phyloP scores from a whole-genome alignment of 352 stramenopile species.

The Pythium dissimile region DNA sequence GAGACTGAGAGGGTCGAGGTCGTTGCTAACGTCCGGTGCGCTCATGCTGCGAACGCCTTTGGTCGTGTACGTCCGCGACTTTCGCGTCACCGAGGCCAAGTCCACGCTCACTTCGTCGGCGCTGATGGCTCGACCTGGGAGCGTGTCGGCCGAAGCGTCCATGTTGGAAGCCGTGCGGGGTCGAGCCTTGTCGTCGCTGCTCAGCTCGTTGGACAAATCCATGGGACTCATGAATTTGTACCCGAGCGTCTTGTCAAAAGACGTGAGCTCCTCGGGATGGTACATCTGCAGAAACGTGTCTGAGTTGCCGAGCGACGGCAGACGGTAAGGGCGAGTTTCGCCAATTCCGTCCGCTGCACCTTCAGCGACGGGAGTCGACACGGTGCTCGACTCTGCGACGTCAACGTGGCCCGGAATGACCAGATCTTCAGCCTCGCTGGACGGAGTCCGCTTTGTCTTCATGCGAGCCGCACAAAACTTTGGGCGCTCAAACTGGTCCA shows the following conservation, averaged over 20 bases:
- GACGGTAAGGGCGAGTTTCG: neutral
- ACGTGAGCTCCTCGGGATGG: constrained; percentile 80
- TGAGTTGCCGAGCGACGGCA: constrained; percentile 36
- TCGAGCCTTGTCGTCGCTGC: constrained; percentile 42
- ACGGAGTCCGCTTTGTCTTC: neutral
- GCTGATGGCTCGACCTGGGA: constrained; percentile 18
- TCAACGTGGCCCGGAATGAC: neutral
- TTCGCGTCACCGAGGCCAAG: constrained; percentile 19
- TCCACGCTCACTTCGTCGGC: constrained; percentile 52
- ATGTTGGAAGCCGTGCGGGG: constrained; percentile 27
- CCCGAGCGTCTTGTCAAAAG: constrained; percentile 80
- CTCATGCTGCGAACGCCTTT: constrained; percentile 67
- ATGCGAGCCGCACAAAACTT: constrained; percentile 1
- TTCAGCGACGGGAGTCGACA: neutral
- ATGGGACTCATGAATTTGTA: constrained; percentile 88
- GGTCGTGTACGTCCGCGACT: constrained; percentile 25
- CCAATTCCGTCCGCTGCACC: neutral
- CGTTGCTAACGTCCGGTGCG: constrained; percentile 65
- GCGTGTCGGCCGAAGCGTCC: neutral
- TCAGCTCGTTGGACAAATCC: constrained; percentile 64
- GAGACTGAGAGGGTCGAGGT: constrained; percentile 24
- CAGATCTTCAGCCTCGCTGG: too few relatives aligned
- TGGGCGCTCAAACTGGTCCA: constrained; percentile 65
- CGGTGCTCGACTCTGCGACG: too few relatives aligned
- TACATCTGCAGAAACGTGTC: constrained; percentile 85